A percentile compares a stretch with the other conserved stretches of the same genome.
phyloP scores from a whole-genome alignment of 1,284 basidiomycete genomes.

The Ceratobasidium papillatum region DNA sequence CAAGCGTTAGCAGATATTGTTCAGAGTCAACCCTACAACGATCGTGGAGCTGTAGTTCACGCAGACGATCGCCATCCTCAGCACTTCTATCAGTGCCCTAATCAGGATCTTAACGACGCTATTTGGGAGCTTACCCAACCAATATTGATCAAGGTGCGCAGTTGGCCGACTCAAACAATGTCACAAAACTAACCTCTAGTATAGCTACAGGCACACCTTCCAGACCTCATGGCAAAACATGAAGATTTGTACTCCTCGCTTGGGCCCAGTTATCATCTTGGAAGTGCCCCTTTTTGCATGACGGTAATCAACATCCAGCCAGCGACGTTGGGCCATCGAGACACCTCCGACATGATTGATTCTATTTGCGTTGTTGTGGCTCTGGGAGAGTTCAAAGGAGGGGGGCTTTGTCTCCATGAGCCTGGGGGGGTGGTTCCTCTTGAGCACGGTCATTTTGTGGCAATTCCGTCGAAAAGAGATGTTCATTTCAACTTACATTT shows the following conservation, averaged over 20 bases:
- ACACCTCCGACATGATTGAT: background rate
- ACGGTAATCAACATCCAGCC: background rate
- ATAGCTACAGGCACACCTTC: background rate
- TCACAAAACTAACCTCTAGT: background rate
- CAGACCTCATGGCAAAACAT: background rate
- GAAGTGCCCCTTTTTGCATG: background rate
- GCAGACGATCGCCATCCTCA: background rate
- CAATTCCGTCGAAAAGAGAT: background rate
- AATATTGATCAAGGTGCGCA: background rate
- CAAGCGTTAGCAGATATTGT: background rate
- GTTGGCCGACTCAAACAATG: background rate
- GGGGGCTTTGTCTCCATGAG: background rate
- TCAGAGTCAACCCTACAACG: background rate
- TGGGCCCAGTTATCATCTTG: background rate
- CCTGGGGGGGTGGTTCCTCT: background rate
- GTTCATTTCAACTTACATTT: constrained; percentile 1
- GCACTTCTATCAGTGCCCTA: background rate
- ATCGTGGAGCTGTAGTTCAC: background rate
- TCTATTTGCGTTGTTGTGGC: background rate
- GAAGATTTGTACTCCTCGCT: background rate
- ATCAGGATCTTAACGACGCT: background rate
- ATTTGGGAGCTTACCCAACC: background rate
- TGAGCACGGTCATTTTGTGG: background rate
- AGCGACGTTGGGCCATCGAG: background rate
- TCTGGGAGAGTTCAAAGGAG: background rate